Conservation (phyloP, 805 yeast genomes). For the Soucietia sequanensis region DNA sequence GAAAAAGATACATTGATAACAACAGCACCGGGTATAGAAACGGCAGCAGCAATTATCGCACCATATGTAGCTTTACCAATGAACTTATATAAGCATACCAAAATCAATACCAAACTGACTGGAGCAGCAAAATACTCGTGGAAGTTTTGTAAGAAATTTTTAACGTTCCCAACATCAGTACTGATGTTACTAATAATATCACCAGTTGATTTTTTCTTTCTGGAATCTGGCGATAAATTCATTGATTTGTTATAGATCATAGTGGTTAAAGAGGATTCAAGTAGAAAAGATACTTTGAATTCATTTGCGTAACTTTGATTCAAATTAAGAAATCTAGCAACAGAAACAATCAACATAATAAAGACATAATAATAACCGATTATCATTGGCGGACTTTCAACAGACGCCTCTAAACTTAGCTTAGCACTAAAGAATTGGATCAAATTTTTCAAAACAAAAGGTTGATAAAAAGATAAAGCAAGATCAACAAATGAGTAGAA, state of each 20-base stretch:
- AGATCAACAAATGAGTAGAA: constrained; percentile 18
- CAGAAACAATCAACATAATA: constrained; percentile 16
- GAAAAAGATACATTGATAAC: constrained; percentile 18
- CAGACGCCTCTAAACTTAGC: constrained; percentile 1
- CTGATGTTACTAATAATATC: constrained; percentile 18
- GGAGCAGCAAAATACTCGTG: constrained; percentile 14
- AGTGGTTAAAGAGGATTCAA: constrained; percentile 12
- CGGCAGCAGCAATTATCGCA: constrained; percentile 19
- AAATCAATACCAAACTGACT: constrained; percentile 9
- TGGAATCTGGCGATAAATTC: constrained; percentile 15
- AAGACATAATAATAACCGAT: constrained; percentile 11
- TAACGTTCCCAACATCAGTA: constrained; percentile 12
- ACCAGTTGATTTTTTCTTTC: constrained; percentile 17
- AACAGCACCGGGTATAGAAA: constrained; percentile 22
- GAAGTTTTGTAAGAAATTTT: constrained; percentile 9
- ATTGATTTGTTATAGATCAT: constrained; percentile 17
- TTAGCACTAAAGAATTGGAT: constrained; percentile 17
- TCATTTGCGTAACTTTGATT: constrained; percentile 9
- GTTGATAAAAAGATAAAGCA: constrained; percentile 15
- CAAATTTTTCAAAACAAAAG: constrained; percentile 23
- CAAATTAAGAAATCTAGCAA: constrained; percentile 9
- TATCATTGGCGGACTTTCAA: constrained; percentile 13
- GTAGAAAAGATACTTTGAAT: constrained; percentile 7
- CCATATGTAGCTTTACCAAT: constrained; percentile 21
- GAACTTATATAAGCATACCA: constrained; percentile 3